phyloP scores from a whole-genome alignment of 1,284 basidiomycete species.

The Vanrija sp. region DNA sequence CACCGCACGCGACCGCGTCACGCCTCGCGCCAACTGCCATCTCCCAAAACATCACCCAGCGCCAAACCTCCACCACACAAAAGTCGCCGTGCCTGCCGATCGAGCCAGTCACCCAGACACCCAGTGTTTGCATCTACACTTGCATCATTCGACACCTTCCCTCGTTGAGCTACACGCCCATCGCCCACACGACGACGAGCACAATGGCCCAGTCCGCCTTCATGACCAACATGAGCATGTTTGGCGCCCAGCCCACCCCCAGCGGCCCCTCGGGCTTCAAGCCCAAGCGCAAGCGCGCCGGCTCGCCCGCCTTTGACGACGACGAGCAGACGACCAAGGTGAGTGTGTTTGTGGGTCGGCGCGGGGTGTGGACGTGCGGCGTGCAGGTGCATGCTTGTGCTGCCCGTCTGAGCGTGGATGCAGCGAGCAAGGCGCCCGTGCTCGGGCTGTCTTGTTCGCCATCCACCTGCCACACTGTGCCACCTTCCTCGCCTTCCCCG shows the following conservation, averaged over 20 bases:
- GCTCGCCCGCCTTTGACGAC: conserved; percentile 17
- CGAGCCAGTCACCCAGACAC: neutral
- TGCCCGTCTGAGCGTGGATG: no score
- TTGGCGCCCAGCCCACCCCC: conserved; percentile 8
- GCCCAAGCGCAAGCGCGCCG: conserved; percentile 36
- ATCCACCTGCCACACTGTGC: neutral
- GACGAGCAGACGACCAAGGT: conserved; percentile 12
- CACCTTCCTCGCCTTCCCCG: neutral
- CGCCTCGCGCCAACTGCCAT: neutral
- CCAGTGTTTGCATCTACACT: no score
- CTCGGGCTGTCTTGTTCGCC: no score
- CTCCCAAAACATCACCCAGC: neutral
- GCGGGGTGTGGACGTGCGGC: no score
- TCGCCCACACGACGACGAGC: neutral
- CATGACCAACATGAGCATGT: conserved; percentile 8
- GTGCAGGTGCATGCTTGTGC: no score
- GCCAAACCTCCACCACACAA: no score
- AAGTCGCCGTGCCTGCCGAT: neutral
- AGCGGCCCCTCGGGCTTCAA: conserved; percentile 30
- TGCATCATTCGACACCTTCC: no score
- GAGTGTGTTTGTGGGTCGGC: neutral
- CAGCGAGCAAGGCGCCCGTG: no score
- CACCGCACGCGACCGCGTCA: neutral
- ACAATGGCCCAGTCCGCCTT: conserved; percentile 25
- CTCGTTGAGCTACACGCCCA: no score